phyloP scores from a whole-genome alignment of 2,329 filamentous ascomycete genomes.

The Aspergillus persii region DNA sequence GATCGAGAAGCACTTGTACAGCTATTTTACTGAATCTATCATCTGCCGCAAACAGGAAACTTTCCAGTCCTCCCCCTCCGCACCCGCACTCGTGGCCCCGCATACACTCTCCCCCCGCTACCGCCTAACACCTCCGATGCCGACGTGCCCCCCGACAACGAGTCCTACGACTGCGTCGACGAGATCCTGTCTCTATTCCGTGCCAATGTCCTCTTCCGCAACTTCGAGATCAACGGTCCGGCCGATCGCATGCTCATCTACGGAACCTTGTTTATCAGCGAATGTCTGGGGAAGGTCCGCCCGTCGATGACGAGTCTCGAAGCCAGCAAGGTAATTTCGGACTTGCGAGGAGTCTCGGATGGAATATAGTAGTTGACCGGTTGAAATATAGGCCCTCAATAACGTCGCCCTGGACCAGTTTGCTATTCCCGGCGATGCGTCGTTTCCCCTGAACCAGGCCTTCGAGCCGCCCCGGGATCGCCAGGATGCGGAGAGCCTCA shows the following conservation, averaged over 20 bases:
- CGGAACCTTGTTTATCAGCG: slow-evolving; percentile 90
- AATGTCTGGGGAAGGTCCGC: slow-evolving; percentile 85
- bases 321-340: slow-evolving; percentile 57
- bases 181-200: slow-evolving; percentile 91
- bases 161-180: slow-evolving; percentile 95
- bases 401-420: slow-evolving; percentile 95
- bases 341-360: not conserved
- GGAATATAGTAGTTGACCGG: slow-evolving; percentile 19
- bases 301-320: slow-evolving; percentile 65
- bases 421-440: slow-evolving; percentile 87
- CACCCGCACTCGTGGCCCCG: slow-evolving; percentile 92
- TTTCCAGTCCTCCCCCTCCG: slow-evolving; percentile 92
- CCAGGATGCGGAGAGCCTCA: slow-evolving; percentile 83
- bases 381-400: slow-evolving; percentile 71
- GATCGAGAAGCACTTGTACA: not conserved
- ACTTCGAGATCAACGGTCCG: slow-evolving; percentile 97
- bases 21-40: not conserved
- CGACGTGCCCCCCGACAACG: slow-evolving; percentile 72
- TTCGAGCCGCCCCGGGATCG: slow-evolving; percentile 86
- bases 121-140: slow-evolving; percentile 53
- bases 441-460: slow-evolving; percentile 92
- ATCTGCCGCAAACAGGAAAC: slow-evolving; percentile 61
- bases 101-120: slow-evolving; percentile 74
- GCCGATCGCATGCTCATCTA: slow-evolving; percentile 94
- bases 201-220: slow-evolving; percentile 98